Evolutionary conservation across 2,329 filamentous ascomycete genomes (phyloP).

Genomic region (Diaporthe sp.): DNA sequence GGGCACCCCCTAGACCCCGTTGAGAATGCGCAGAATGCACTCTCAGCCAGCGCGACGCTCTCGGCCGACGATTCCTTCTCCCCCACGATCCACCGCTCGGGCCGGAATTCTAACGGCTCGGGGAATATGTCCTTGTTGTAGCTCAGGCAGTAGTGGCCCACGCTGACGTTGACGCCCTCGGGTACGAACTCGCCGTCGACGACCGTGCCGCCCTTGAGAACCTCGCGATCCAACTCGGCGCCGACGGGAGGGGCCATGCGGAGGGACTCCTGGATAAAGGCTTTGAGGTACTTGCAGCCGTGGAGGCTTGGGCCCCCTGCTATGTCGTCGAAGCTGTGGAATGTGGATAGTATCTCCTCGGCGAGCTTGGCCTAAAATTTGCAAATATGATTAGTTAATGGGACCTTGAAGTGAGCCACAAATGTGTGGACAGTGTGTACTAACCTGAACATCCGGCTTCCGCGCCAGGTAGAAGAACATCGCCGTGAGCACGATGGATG

Average conservation of each 20-base stretch:
- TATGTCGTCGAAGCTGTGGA: conserved; percentile 42
- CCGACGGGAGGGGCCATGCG: conserved; percentile 49
- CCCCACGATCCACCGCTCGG: conserved; percentile 36
- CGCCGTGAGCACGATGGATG: conserved; percentile 29
- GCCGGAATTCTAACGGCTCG: conserved; percentile 28
- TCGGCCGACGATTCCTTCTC: conserved; percentile 19
- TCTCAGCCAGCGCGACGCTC: conserved; percentile 34
- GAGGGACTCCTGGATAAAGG: conserved; percentile 49
- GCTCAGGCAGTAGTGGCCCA: conserved; percentile 34
- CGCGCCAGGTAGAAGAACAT: conserved; percentile 42
- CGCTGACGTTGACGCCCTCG: conserved; percentile 34
- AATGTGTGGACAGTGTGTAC: too few species aligned
- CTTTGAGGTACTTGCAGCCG: conserved; percentile 45
- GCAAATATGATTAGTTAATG: neutral
- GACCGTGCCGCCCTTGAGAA: conserved; percentile 33
- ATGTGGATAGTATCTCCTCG: conserved; percentile 38
- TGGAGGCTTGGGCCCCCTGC: conserved; percentile 28
- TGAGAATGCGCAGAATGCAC: conserved; percentile 33
- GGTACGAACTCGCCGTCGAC: conserved; percentile 35
- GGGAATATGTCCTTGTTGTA: conserved; percentile 37
- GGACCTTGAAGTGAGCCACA: too few species aligned
- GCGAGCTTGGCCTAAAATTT: conserved; percentile 26
- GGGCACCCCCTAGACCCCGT: conserved; percentile 25
- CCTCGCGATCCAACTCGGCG: conserved; percentile 29
- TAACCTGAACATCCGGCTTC: conserved; percentile 25